A percentile compares a stretch with the other conserved stretches of the same genome.
phyloP scores from a whole-genome alignment of 1,284 basidiomycete genomes.

The Cryptococcus jaspeensis region DNA sequence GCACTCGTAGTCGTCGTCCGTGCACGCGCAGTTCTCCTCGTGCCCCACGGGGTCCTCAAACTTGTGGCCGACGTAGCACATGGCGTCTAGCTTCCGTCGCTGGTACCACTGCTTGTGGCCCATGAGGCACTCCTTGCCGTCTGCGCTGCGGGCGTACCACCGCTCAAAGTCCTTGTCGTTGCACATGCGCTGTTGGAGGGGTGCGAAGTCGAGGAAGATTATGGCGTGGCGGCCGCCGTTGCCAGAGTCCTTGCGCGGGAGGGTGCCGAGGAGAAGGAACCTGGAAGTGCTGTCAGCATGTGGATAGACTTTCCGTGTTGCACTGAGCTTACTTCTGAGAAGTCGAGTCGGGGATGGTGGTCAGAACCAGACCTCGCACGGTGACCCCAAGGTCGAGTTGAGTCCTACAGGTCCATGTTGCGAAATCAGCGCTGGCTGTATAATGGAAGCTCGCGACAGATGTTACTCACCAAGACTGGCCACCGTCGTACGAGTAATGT shows the following conservation, averaged over 20 bases:
- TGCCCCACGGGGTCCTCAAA: slow-evolving; percentile 79
- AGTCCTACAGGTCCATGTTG: slow-evolving; percentile 57
- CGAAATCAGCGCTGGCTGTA: background rate
- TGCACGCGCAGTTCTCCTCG: slow-evolving; percentile 80
- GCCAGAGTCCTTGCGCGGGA: slow-evolving; percentile 63
- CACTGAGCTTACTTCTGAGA: slow-evolving; percentile 68
- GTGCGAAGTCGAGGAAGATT: slow-evolving; percentile 81
- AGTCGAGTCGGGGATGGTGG: slow-evolving; percentile 86
- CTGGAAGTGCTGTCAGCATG: slow-evolving; percentile 9
- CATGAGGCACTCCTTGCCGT: slow-evolving; percentile 81
- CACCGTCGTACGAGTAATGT: slow-evolving; percentile 81
- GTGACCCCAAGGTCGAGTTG: slow-evolving; percentile 68
- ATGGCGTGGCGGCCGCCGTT: slow-evolving; percentile 66
- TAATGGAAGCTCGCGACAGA: background rate
- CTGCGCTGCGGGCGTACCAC: slow-evolving; percentile 76
- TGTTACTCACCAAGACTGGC: slow-evolving; percentile 69
- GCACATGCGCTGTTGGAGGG: slow-evolving; percentile 70
- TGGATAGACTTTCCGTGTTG: background rate
- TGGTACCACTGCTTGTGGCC: slow-evolving; percentile 97
- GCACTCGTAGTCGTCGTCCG: slow-evolving; percentile 91
- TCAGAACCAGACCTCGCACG: slow-evolving; percentile 71
- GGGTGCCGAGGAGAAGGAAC: slow-evolving; percentile 74
- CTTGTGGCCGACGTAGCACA: slow-evolving; percentile 92
- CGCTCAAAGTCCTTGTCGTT: slow-evolving; percentile 72
- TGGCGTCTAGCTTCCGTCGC: slow-evolving; percentile 75